These are phyloP conservation scores for Tubosaeta brunneosetosa DNA, from an alignment of 768 basidiomycete genomes.

Conservation along the genomic window DNA sequence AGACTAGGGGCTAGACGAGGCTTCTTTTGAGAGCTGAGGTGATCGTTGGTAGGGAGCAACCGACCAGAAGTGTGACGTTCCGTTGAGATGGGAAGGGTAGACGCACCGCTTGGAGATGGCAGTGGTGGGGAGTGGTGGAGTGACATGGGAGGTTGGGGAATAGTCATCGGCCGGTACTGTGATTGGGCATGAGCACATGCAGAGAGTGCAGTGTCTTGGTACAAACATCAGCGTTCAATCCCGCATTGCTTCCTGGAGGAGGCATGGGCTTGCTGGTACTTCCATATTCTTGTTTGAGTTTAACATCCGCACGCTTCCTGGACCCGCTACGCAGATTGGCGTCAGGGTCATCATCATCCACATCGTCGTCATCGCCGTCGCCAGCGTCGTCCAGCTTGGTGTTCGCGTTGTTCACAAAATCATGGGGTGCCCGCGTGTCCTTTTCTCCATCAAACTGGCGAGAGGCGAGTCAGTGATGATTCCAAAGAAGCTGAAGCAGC, in stretches of 20 bases:
- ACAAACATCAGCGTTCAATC: conserved; percentile 25
- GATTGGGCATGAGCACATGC: conserved; percentile 1
- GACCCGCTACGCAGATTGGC: conserved; percentile 13
- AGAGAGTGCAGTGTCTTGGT: neutral
- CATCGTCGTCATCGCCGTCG: conserved; percentile 39
- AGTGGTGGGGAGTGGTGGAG: conserved; percentile 27
- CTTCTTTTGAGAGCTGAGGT: conserved; percentile 25
- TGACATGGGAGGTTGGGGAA: conserved; percentile 32
- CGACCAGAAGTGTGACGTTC: conserved; percentile 32
- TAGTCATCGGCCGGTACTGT: conserved; percentile 30
- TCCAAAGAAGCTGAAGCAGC: conserved; percentile 5
- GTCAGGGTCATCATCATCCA: conserved; percentile 30
- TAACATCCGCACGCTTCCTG: conserved; percentile 25
- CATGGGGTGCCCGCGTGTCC: conserved; percentile 45
- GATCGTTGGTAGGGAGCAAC: conserved; percentile 26
- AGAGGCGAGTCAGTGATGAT: conserved; percentile 1
- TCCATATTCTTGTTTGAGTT: conserved; percentile 28
- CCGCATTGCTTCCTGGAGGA: conserved; percentile 15
- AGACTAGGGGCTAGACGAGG: conserved; percentile 26
- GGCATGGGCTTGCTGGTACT: conserved; percentile 17
- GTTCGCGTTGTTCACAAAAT: conserved; percentile 39
- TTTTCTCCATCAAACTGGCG: conserved; percentile 48
- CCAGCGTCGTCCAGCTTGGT: conserved; percentile 34
- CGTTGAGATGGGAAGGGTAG: conserved; percentile 32
- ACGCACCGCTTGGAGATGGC: conserved; percentile 12